These are phyloP conservation scores for Triglochin maritima DNA, from an alignment of 106 monocot genomes.

Conservation along the genomic window DNA sequence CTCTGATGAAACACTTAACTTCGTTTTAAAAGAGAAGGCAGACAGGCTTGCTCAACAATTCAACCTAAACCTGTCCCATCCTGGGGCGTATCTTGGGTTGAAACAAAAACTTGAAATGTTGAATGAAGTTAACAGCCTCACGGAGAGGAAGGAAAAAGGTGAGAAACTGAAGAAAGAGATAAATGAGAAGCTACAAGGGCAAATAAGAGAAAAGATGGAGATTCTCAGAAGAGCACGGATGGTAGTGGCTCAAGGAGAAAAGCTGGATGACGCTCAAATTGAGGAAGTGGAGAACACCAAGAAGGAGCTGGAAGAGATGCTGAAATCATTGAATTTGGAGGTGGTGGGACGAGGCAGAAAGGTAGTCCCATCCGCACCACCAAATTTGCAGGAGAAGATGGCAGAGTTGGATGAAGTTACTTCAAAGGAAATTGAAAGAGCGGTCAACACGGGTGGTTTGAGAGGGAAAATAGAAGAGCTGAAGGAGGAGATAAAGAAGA, in stretches of 20 bases:
- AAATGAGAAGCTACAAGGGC: slow-evolving; percentile 41
- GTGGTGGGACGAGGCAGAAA: slow-evolving; percentile 35
- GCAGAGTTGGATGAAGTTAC: slow-evolving; percentile 29
- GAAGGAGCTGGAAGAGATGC: slow-evolving; percentile 35
- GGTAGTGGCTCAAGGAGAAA: slow-evolving; percentile 34
- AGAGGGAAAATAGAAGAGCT: slow-evolving; percentile 38
- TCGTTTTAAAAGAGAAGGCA: slow-evolving; percentile 36
- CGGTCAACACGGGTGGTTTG: slow-evolving; percentile 27
- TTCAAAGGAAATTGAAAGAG: slow-evolving; percentile 39
- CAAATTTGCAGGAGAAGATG: slow-evolving; percentile 33
- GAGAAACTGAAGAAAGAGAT: slow-evolving; percentile 65
- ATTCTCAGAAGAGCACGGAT: slow-evolving; percentile 40
- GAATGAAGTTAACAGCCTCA: slow-evolving; percentile 32
- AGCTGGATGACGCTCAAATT: slow-evolving; percentile 27
- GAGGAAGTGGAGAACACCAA: slow-evolving; percentile 31
- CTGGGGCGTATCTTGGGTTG: slow-evolving; percentile 35
- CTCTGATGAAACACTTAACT: slow-evolving; percentile 24
- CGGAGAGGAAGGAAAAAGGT: slow-evolving; percentile 28
- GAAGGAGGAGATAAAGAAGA: slow-evolving; percentile 38
- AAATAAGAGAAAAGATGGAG: slow-evolving; percentile 34
- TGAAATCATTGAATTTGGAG: slow-evolving; percentile 39
- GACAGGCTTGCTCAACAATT: slow-evolving; percentile 57
- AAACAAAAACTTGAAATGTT: slow-evolving; percentile 56
- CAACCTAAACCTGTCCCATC: slow-evolving; percentile 28
- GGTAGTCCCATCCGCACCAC: slow-evolving; percentile 24